Conservation (phyloP, 495 filamentous ascomycete genomes). For the Aspergillus nanangensis region DNA sequence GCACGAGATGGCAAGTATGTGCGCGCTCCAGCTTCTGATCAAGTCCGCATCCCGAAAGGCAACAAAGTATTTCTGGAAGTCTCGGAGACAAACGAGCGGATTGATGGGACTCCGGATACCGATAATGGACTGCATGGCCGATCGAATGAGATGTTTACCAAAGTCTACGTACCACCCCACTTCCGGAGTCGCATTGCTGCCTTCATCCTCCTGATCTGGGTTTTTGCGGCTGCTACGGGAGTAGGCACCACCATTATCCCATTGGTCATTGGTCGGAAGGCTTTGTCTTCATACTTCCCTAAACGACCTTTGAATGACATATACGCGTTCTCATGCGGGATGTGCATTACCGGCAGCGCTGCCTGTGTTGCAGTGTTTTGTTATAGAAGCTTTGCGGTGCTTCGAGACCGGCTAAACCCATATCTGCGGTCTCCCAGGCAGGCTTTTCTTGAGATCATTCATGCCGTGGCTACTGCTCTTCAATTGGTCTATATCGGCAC, state of each 20-base stretch:
- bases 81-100: slow-evolving; percentile 59
- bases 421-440: slow-evolving; percentile 34
- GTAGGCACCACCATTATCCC: slow-evolving; percentile 85
- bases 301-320: slow-evolving; percentile 79
- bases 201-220: slow-evolving; percentile 88
- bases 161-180: slow-evolving; percentile 84
- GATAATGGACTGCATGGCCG: slow-evolving; percentile 62
- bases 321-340: slow-evolving; percentile 88
- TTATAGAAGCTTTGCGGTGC: slow-evolving; percentile 33
- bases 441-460: slow-evolving; percentile 10
- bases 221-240: slow-evolving; percentile 92
- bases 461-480: slow-evolving; percentile 13
- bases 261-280: slow-evolving; percentile 72
- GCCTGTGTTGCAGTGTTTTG: slow-evolving; percentile 55
- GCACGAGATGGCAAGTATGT: slow-evolving; percentile 78
- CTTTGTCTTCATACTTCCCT: slow-evolving; percentile 67
- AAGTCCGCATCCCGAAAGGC: slow-evolving; percentile 88
- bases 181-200: slow-evolving; percentile 76
- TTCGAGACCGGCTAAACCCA: slow-evolving; percentile 27
- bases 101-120: slow-evolving; percentile 56
- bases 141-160: slow-evolving; percentile 62
- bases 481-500: slow-evolving; percentile 66
- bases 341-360: slow-evolving; percentile 68
- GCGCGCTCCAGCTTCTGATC: slow-evolving; percentile 84
- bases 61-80: slow-evolving; percentile 76